Conservation (phyloP, 441 rosid genomes). For the Populus hybrid region DNA sequence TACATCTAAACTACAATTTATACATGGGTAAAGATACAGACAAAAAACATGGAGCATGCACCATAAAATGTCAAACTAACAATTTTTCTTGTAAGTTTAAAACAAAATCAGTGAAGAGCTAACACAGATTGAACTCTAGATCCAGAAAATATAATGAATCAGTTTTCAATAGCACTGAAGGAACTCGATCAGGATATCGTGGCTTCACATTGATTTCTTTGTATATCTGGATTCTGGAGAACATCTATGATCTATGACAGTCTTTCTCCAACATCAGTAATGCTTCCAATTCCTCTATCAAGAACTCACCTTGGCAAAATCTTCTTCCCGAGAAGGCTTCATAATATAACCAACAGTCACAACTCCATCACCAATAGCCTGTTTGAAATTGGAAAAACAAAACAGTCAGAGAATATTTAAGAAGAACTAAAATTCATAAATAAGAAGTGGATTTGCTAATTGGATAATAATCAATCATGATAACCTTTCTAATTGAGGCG, state of each 20-base stretch:
- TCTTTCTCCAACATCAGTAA: neutral
- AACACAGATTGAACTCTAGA: neutral
- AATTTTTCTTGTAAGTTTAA: neutral
- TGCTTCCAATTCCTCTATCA: constrained; percentile 9
- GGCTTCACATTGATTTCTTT: neutral
- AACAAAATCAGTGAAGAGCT: neutral
- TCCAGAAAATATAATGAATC: constrained; percentile 2
- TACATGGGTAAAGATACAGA: neutral
- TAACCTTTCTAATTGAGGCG: constrained; percentile 58
- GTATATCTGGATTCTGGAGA: neutral
- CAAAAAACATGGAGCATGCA: neutral
- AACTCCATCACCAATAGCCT: constrained; percentile 49
- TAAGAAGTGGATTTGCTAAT: neutral
- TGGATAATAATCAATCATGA: constrained; percentile 10
- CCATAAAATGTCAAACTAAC: neutral
- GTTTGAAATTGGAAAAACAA: constrained; percentile 10
- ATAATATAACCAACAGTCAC: constrained; percentile 69
- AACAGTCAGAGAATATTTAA: neutral
- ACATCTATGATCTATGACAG: neutral
- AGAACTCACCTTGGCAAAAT: constrained; percentile 74
- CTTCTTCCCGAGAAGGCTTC: constrained; percentile 88
- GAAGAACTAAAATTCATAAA: neutral
- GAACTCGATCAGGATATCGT: neutral
- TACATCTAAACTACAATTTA: constrained; percentile 7
- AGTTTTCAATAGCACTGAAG: constrained; percentile 3